Evolutionary conservation across 2,329 filamentous ascomycete genomes (phyloP), one percentile per base, ranked within the genome.

Genomic region (Hymenoscyphus fructigenus): DNA sequence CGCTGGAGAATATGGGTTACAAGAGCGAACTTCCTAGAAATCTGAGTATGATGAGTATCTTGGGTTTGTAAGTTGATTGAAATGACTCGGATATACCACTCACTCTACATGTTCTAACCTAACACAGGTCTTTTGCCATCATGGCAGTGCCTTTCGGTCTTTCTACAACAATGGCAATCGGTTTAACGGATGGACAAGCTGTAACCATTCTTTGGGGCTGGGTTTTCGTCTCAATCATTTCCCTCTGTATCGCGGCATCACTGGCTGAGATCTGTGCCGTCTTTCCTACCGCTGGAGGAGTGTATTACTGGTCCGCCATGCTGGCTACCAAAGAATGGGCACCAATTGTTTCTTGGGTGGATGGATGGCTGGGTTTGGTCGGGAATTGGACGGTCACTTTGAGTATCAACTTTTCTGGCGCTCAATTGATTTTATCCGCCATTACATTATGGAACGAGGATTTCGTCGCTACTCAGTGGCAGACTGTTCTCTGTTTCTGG

Each of bases 301-400:
- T 90, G 1, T 91, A 91, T 76, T 91, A 91, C 78, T 86, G 84
- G 84, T 88, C 84, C 62, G 88, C 88, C 1, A 88, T 91, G 85
- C 80, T 91, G 26, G 83, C 84, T 1, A 88, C 87, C 0, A 83
- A 81, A 47, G 80, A 87, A 73, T 91, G 85, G 79, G 87, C 88
- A 4, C 88, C 88, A 2, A 81, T 91, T 61, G 85, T 88, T 58
- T 86, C 83, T 10, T 91, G 88, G 81, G 85, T 90, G 32, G 89
- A 88, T 5, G 89, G 89, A 15, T 91, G 89, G 88, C 75, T 90
- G 62, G 90, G 88, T 0, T 79, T 91, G 0, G 88, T 91, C 1
- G 89, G 89, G 0, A 91, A 91, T 75, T 91, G 88, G 88, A 91
- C 88, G 29, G 80, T 82, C 20, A 81, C 81, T 0, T 76, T 86